phyloP scores from a whole-genome alignment of 2,329 filamentous ascomycete genomes.

The Paracoccidioides brasiliensis region DNA sequence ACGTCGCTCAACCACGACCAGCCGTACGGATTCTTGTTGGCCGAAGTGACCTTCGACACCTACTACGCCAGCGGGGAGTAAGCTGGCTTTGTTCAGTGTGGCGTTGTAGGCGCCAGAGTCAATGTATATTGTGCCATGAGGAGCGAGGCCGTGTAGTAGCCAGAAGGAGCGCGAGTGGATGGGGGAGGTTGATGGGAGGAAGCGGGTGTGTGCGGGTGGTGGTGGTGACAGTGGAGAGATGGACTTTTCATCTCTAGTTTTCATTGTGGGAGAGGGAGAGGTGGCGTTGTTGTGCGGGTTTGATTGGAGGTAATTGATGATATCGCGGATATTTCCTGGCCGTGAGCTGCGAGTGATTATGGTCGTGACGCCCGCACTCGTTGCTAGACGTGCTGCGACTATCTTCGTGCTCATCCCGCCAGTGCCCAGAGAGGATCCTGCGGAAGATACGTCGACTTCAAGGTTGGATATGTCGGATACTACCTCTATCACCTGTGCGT shows the following conservation, averaged over 20 bases:
- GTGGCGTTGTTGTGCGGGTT: slow-evolving; percentile 46
- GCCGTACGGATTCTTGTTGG: slow-evolving; percentile 80
- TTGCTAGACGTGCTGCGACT: slow-evolving; percentile 79
- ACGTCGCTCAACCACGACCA: slow-evolving; percentile 62
- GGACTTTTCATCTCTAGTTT: slow-evolving; percentile 21
- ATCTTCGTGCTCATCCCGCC: slow-evolving; percentile 98
- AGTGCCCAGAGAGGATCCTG: slow-evolving; percentile 78
- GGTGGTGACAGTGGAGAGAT: slow-evolving; percentile 25
- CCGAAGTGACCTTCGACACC: slow-evolving; percentile 79
- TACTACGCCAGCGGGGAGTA: slow-evolving; percentile 82
- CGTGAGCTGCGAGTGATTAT: slow-evolving; percentile 90
- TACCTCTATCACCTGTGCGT: slow-evolving; percentile 81
- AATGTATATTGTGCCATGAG: slow-evolving; percentile 85
- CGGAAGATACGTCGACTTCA: slow-evolving; percentile 78
- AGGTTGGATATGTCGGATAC: slow-evolving; percentile 77
- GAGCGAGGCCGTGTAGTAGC: slow-evolving; percentile 82
- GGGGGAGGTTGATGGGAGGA: slow-evolving; percentile 69
- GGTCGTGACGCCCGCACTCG: slow-evolving; percentile 87
- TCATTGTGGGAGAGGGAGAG: slow-evolving; percentile 74
- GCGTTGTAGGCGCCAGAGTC: slow-evolving; percentile 79
- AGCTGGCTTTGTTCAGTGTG: slow-evolving; percentile 66
- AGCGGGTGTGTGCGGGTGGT: slow-evolving; percentile 76
- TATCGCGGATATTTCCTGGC: slow-evolving; percentile 78
- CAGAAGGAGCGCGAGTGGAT: slow-evolving; percentile 94
- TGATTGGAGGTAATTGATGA: slow-evolving; percentile 64